phyloP scores from a whole-genome alignment of 805 yeast species.

The Cyberlindnera amylophila region DNA sequence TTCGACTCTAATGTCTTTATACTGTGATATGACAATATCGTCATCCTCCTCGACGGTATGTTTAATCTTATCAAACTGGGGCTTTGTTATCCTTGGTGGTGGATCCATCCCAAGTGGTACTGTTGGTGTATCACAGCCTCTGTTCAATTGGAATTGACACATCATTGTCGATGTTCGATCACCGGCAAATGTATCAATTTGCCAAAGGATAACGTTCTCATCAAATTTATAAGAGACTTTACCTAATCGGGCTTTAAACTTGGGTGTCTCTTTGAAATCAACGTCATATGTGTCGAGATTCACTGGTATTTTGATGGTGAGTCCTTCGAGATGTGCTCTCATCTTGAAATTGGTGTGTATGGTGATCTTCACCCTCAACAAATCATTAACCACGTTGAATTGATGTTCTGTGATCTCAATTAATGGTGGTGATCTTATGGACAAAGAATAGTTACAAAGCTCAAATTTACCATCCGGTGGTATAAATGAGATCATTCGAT shows the following conservation, averaged over 20 bases:
- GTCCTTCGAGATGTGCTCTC: slow-evolving; percentile 56
- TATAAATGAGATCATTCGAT: slow-evolving; percentile 62
- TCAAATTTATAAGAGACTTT: slow-evolving; percentile 70
- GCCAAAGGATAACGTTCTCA: slow-evolving; percentile 68
- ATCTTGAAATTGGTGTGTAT: slow-evolving; percentile 61
- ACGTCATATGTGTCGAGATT: slow-evolving; percentile 37
- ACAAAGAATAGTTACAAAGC: slow-evolving; percentile 41
- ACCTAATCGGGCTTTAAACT: slow-evolving; percentile 71
- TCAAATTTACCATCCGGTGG: slow-evolving; percentile 91
- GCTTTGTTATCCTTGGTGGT: slow-evolving; percentile 22
- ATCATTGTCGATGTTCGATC: slow-evolving; percentile 50
- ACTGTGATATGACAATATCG: slow-evolving; percentile 2
- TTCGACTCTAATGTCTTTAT: slow-evolving; percentile 41
- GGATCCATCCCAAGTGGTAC: slow-evolving; percentile 26
- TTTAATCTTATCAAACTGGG: slow-evolving; percentile 23
- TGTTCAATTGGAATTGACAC: slow-evolving; percentile 41
- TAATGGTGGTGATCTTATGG: slow-evolving; percentile 32
- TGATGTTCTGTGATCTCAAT: slow-evolving; percentile 15
- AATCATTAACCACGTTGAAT: slow-evolving; percentile 1
- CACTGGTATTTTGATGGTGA: slow-evolving; percentile 61
- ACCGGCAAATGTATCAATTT: slow-evolving; percentile 63
- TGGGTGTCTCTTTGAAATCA: slow-evolving; percentile 48
- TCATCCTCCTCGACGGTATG: slow-evolving; percentile 15
- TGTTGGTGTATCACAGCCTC: slow-evolving; percentile 23
- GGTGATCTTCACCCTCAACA: slow-evolving; percentile 9